Conservation (phyloP, 352 stramenopile species). For the Phytophthora cactorum region DNA sequence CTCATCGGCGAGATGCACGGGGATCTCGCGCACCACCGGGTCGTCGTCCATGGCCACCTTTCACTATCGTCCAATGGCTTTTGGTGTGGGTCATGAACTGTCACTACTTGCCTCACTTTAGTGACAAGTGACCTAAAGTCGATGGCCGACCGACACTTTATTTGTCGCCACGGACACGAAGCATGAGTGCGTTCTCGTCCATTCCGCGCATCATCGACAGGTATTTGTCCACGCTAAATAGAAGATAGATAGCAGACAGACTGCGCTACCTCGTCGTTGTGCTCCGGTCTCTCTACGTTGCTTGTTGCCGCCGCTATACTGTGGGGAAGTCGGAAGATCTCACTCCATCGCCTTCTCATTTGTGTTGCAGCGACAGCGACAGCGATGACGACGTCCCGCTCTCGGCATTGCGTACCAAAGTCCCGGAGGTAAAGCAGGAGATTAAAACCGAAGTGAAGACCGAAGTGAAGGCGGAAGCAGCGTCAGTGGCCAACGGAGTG, state of each 20-base stretch:
- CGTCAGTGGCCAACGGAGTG: slow-evolving; percentile 9
- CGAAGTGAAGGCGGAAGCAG: slow-evolving; percentile 37
- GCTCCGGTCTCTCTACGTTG: background rate
- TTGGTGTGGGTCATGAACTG: slow-evolving; percentile 1
- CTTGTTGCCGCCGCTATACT: background rate
- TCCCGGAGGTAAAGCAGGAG: slow-evolving; percentile 30
- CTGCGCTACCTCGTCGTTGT: background rate
- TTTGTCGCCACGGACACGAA: slow-evolving; percentile 11
- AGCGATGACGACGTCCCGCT: slow-evolving; percentile 85
- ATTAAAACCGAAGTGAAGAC: slow-evolving; percentile 32
- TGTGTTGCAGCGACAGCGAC: slow-evolving; percentile 58
- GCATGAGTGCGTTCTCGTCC: slow-evolving; percentile 32
- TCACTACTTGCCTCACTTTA: slow-evolving; percentile 13
- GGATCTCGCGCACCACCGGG: slow-evolving; percentile 84
- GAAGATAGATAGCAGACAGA: slow-evolving; percentile 6
- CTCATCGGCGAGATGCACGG: slow-evolving; percentile 79
- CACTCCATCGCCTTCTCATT: slow-evolving; percentile 9
- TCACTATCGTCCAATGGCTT: slow-evolving; percentile 36
- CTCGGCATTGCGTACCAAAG: slow-evolving; percentile 56
- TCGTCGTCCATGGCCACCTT: slow-evolving; percentile 57
- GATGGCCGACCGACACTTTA: slow-evolving; percentile 9
- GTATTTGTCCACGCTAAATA: slow-evolving; percentile 17
- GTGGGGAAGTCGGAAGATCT: slow-evolving; percentile 37
- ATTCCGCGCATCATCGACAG: slow-evolving; percentile 53
- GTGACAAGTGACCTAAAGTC: slow-evolving; percentile 2